Conservation (phyloP, 257 asterid species). For the Striga asiatica region DNA sequence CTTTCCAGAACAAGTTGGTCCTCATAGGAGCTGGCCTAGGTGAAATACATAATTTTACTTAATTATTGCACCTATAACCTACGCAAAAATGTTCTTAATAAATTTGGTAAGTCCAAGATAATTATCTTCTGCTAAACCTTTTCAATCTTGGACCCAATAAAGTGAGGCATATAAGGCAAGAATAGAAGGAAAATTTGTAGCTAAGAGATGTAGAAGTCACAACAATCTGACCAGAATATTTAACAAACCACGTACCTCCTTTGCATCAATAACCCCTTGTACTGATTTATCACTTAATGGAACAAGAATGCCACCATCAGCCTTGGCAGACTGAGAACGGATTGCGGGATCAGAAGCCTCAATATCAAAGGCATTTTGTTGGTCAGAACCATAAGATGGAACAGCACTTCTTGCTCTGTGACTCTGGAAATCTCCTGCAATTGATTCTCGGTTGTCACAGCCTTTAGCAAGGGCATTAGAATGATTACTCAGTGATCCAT, state of each 20-base stretch:
- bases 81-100: background rate
- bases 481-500: constrained; percentile 21
- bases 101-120: constrained; percentile 2
- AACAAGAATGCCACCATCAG: constrained; percentile 17
- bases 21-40: background rate
- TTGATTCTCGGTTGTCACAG: constrained; percentile 22
- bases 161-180: constrained; percentile 6
- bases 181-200: constrained; percentile 1
- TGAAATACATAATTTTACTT: background rate
- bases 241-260: constrained; percentile 16
- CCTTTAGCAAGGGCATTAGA: constrained; percentile 19
- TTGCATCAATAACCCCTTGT: constrained; percentile 21
- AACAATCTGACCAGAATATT: constrained; percentile 24
- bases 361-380: constrained; percentile 15
- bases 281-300: constrained; percentile 24
- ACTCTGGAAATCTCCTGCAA: constrained; percentile 22
- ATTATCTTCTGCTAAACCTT: background rate
- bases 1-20: background rate
- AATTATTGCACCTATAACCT: background rate
- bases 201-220: background rate
- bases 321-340: constrained; percentile 22
- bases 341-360: constrained; percentile 21
- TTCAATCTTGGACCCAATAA: background rate
- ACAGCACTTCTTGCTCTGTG: constrained; percentile 15
- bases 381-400: constrained; percentile 24